phyloP scores from a whole-genome alignment of 2,329 filamentous ascomycete species.

The Corinectria fuckeliana region DNA sequence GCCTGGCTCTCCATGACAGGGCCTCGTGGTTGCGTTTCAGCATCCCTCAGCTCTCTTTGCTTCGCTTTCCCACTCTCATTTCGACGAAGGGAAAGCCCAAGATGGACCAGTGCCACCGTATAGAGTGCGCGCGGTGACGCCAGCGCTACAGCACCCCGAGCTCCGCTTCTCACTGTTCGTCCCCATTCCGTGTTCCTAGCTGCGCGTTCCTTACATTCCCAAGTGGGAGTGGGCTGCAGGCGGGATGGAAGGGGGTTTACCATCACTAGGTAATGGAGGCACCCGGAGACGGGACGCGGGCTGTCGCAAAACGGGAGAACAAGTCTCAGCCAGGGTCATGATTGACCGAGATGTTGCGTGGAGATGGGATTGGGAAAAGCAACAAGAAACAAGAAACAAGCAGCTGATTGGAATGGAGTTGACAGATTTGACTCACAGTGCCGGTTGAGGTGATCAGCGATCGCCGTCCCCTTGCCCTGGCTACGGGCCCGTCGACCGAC shows the following conservation, averaged over 20 bases:
- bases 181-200: not conserved
- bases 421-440: slow-evolving; percentile 40
- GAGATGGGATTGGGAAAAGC: slow-evolving; percentile 29
- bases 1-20: slow-evolving; percentile 9
- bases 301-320: slow-evolving; percentile 15
- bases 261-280: not conserved
- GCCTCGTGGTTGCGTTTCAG: not conserved
- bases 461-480: slow-evolving; percentile 25
- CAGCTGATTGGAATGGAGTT: slow-evolving; percentile 35
- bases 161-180: slow-evolving; percentile 9
- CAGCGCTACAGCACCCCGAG: slow-evolving; percentile 22
- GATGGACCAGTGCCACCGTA: not conserved
- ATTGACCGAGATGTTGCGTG: slow-evolving; percentile 28
- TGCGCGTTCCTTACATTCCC: slow-evolving; percentile 1
- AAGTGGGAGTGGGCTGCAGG: slow-evolving; percentile 6
- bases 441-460: slow-evolving; percentile 34
- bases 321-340: slow-evolving; percentile 15
- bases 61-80: not conserved
- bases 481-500: slow-evolving; percentile 16
- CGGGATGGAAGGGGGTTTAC: slow-evolving; percentile 12
- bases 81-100: not conserved
- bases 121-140: slow-evolving; percentile 17
- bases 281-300: slow-evolving; percentile 6
- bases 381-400: slow-evolving; percentile 37
- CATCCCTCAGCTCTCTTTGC: not conserved